Evolutionary conservation across 257 asterid species (phyloP).

Genomic region (Solanum dulcamara): DNA sequence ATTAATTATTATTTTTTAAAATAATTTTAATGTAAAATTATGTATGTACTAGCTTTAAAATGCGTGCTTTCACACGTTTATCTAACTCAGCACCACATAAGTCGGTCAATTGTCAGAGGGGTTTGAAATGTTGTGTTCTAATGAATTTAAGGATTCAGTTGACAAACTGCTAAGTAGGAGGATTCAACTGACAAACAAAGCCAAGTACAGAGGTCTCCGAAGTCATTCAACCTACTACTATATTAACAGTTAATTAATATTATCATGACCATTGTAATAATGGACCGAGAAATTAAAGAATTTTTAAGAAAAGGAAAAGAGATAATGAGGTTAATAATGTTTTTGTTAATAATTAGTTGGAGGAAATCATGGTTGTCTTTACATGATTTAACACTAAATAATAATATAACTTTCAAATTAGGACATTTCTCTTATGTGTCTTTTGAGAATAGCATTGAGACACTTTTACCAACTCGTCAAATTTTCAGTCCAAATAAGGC

Average conservation of each 20-base stretch:
- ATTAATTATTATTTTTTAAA: too few species aligned
- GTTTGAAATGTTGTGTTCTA: too few species aligned
- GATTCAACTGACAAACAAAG: too few species aligned
- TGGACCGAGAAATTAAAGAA: slow-evolving; percentile 11
- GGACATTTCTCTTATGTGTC: slow-evolving; percentile 19
- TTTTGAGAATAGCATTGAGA: slow-evolving; percentile 35
- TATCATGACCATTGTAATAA: slow-evolving; percentile 32
- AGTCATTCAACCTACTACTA: too few species aligned
- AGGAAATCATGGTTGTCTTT: slow-evolving; percentile 52
- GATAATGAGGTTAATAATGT: not conserved
- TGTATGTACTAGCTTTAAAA: too few species aligned
- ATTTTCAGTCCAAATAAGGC: slow-evolving; percentile 1
- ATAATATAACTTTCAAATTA: slow-evolving; percentile 8
- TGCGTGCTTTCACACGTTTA: too few species aligned
- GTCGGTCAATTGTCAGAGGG: too few species aligned
- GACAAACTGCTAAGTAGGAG: too few species aligned
- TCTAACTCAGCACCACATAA: too few species aligned
- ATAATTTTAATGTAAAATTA: too few species aligned
- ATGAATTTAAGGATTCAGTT: too few species aligned
- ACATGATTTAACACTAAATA: slow-evolving; percentile 16
- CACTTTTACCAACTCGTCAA: slow-evolving; percentile 39
- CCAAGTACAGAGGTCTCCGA: too few species aligned
- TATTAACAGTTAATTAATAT: slow-evolving; percentile 7
- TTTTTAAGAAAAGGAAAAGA: not conserved
- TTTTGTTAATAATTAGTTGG: slow-evolving; percentile 22